Base-by-base conservation (phyloP, 208 protist genomes). In the Acanthamoeba quina region DNA sequence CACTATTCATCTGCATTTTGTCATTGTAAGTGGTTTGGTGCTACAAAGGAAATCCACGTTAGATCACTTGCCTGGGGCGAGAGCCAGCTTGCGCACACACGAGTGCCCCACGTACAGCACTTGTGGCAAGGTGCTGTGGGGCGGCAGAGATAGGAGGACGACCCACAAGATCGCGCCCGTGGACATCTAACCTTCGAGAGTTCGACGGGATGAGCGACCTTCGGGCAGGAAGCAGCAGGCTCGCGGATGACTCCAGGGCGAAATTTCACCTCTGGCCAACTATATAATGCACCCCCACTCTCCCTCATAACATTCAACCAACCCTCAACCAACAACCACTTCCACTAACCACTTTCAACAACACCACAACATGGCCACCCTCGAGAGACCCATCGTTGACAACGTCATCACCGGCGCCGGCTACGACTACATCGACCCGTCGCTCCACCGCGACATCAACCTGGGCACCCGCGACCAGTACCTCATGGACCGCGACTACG, bases 381-480 rank as follows among this genome's bases (percentile, higher is more conserved):
- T 86, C 41, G 78, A 86, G 44, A 58, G 78, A 62, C 78, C 78
- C 49, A 62, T 86, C 26, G 78, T 41, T 47, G 49, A 41, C 26
- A 54, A 26, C 24, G 29, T 41, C 78, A 62, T 62, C 31, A 41
- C 29, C n/a, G 44, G 24, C n/a, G 10, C 24, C 49, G 78, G 78
- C 24, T 62, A 62, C 52, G 78, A 86, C n/a, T 86, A 86, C 78
- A 26, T 86, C 78, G 78, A 86, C 78, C 78, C 78, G 5, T 41
- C 26, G 24, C 78, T 86, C 26, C 49, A 86, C 49, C 17, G 47
- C 4, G 52, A 62, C 52, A 62, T 86, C 47, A 86, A 86, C 49
- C 49, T 86, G 78, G 78, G 78, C 41, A 86, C 78, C 5, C 47
- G 78, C 47, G 78, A 86, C n/a, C 49, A 86, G 78, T 86, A 62